Percentiles rank a stretch among this genome's conserved stretches.
Evolutionary conservation across 345 rosid genomes (phyloP).

Genomic region (Camelina laxa): DNA sequence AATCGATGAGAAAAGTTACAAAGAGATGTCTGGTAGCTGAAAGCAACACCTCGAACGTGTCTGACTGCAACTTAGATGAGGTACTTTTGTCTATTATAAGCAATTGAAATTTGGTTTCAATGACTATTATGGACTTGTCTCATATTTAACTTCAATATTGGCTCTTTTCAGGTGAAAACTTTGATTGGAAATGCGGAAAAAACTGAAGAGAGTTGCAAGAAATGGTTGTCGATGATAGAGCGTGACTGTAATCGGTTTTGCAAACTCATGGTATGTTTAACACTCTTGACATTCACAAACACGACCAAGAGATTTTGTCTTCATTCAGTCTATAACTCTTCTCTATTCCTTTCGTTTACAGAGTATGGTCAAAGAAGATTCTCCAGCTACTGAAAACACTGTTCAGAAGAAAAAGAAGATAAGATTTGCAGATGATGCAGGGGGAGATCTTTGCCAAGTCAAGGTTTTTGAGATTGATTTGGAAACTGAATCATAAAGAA

Average conservation of each 20-base stretch:
- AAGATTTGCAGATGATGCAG: constrained; percentile 86
- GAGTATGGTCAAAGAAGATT: constrained; percentile 53
- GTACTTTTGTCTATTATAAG: constrained; percentile 43
- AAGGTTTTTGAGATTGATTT: constrained; percentile 61
- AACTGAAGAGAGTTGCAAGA: constrained; percentile 68
- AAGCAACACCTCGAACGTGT: constrained; percentile 41
- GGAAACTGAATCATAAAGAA: constrained; percentile 37
- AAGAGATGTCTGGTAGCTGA: constrained; percentile 53
- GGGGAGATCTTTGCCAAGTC: constrained; percentile 79
- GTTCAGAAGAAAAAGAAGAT: constrained; percentile 68
- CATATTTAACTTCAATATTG: background rate
- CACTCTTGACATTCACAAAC: constrained; percentile 12
- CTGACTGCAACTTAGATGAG: constrained; percentile 58
- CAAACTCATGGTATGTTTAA: constrained; percentile 77
- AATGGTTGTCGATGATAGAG: constrained; percentile 66
- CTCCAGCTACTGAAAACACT: constrained; percentile 41
- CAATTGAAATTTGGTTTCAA: background rate
- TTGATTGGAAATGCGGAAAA: constrained; percentile 59
- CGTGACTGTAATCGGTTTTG: constrained; percentile 84
- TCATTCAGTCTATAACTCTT: background rate
- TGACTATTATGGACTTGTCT: background rate
- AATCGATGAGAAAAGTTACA: constrained; percentile 62
- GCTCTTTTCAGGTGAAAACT: constrained; percentile 52
- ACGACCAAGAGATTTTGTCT: background rate
- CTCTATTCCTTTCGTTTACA: constrained; percentile 36